Evolutionary conservation across 768 basidiomycete genomes (phyloP).

Genomic region (Omphalotus guepiniiformis): DNA sequence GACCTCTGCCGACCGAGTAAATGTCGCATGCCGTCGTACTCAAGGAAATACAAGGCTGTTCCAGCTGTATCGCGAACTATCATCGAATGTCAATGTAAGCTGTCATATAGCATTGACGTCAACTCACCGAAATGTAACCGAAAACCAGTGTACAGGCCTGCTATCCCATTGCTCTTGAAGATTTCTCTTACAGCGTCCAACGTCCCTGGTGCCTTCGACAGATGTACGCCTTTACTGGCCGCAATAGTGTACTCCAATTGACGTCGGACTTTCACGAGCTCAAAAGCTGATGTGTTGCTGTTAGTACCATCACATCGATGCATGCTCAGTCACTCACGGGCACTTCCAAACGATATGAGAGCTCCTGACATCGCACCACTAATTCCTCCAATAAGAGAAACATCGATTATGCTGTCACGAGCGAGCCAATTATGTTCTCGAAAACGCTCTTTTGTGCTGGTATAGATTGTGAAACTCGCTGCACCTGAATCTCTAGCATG

Average conservation of each 20-base stretch:
- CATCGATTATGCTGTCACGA: slow-evolving; percentile 59
- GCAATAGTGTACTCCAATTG: slow-evolving; percentile 93
- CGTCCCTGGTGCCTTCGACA: slow-evolving; percentile 76
- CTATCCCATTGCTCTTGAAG: slow-evolving; percentile 53
- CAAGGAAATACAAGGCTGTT: slow-evolving; percentile 89
- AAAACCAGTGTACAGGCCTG: slow-evolving; percentile 80
- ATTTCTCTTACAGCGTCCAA: slow-evolving; percentile 78
- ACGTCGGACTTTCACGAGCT: slow-evolving; percentile 92
- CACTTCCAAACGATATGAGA: slow-evolving; percentile 83
- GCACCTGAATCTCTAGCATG: no score
- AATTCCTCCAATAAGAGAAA: slow-evolving; percentile 72
- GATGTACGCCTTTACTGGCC: slow-evolving; percentile 64
- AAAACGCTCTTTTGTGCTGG: slow-evolving; percentile 73
- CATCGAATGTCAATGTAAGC: slow-evolving; percentile 1
- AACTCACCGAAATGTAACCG: slow-evolving; percentile 75
- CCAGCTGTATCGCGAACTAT: slow-evolving; percentile 86
- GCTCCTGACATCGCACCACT: slow-evolving; percentile 88
- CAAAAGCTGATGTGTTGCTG: slow-evolving; percentile 59
- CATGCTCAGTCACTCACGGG: slow-evolving; percentile 55
- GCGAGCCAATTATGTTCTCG: slow-evolving; percentile 54
- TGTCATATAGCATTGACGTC: slow-evolving; percentile 1
- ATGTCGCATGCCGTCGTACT: slow-evolving; percentile 91
- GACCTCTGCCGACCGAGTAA: slow-evolving; percentile 71
- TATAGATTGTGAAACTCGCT: slow-evolving; percentile 89
- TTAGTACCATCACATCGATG: background rate